A percentile compares a stretch with the other conserved stretches of the same genome.
These are phyloP conservation scores for Leccinum fuscescens DNA, from an alignment of 1,284 basidiomycete genomes.

Conservation along the genomic window DNA sequence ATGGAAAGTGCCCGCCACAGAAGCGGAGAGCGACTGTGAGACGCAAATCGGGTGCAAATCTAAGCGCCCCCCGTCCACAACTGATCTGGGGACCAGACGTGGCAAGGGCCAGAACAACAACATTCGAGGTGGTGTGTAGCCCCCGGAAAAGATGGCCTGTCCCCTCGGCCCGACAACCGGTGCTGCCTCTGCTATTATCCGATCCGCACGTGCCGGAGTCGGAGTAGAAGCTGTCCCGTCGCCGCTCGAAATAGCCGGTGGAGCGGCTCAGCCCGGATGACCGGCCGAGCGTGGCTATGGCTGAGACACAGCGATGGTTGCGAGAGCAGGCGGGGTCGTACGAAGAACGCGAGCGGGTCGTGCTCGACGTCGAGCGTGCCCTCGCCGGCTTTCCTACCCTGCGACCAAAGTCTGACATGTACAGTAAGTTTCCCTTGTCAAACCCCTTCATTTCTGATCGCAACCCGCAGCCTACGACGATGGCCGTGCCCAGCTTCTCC, in stretches of 20 bases:
- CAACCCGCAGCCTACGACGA: conserved; percentile 79
- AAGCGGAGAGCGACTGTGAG: conserved; percentile 34
- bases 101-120: conserved; percentile 18
- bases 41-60: conserved; percentile 24
- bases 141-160: background rate
- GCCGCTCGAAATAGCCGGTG: background rate
- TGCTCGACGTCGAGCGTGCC: conserved; percentile 63
- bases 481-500: conserved; percentile 86
- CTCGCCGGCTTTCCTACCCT: conserved; percentile 66
- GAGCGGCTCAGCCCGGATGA: background rate
- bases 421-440: conserved; percentile 57
- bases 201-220: background rate
- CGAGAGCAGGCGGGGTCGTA: conserved; percentile 62
- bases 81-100: conserved; percentile 21
- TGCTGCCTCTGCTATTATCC: background rate
- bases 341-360: conserved; percentile 55
- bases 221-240: background rate
- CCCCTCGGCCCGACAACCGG: background rate
- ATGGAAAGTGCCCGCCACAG: conserved; percentile 36
- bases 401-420: conserved; percentile 88
- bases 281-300: conserved; percentile 11
- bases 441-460: conserved; percentile 3
- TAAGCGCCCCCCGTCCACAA: conserved; percentile 18
- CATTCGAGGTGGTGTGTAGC: conserved; percentile 1
- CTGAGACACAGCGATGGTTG: conserved; percentile 65